These are phyloP conservation scores for Pulveroboletus sp. DNA, from an alignment of 768 basidiomycete genomes.

Conservation along the genomic window DNA sequence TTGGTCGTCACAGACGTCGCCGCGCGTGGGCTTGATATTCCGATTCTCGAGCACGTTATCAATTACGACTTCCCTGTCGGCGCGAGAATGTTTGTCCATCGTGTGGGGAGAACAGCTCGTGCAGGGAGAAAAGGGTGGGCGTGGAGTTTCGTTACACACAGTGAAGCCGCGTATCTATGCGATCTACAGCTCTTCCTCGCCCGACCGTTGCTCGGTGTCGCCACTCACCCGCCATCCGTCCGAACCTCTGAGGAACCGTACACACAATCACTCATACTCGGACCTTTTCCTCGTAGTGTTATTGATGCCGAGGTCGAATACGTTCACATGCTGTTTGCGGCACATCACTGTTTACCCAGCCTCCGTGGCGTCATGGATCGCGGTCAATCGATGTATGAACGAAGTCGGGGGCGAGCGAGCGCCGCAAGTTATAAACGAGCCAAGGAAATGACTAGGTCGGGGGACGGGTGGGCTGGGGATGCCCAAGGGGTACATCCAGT, in stretches of 20 bases:
- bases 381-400: slow-evolving; percentile 91
- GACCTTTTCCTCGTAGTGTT: slow-evolving; percentile 71
- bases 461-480: slow-evolving; percentile 64
- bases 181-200: slow-evolving; percentile 92
- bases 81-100: slow-evolving; percentile 89
- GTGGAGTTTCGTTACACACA: slow-evolving; percentile 85
- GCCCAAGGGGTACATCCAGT: slow-evolving; percentile 68
- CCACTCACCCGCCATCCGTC: slow-evolving; percentile 25
- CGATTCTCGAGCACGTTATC: slow-evolving; percentile 91
- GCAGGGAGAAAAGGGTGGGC: slow-evolving; percentile 95
- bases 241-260: slow-evolving; percentile 56
- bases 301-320: slow-evolving; percentile 86
- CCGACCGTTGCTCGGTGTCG: slow-evolving; percentile 58
- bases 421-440: slow-evolving; percentile 81
- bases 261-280: slow-evolving; percentile 71
- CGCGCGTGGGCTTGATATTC: slow-evolving; percentile 97
- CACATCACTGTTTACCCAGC: slow-evolving; percentile 57
- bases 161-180: slow-evolving; percentile 84
- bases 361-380: slow-evolving; percentile 81
- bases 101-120: slow-evolving; percentile 94
- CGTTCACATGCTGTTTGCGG: slow-evolving; percentile 57
- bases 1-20: slow-evolving; percentile 98
- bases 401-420: slow-evolving; percentile 87
- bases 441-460: slow-evolving; percentile 74
- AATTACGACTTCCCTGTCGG: slow-evolving; percentile 99